These are phyloP conservation scores for Cytospora leucostoma DNA, from an alignment of 2,329 filamentous ascomycete species.

Conservation along the genomic window DNA sequence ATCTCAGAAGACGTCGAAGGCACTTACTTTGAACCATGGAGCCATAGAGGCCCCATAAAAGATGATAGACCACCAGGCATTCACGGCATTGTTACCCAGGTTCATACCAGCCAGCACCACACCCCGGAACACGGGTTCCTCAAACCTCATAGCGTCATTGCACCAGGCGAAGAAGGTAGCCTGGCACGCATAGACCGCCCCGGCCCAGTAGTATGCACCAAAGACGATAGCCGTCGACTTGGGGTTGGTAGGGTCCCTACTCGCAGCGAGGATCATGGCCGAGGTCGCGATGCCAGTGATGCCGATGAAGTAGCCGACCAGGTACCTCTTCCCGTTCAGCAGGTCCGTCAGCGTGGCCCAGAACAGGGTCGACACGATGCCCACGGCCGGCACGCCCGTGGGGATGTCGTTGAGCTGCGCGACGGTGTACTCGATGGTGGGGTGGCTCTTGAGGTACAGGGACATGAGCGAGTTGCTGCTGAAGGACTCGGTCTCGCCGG, in stretches of 20 bases:
- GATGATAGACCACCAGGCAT: constrained; percentile 72
- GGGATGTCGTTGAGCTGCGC: constrained; percentile 59
- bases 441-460: constrained; percentile 53
- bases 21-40: constrained; percentile 63
- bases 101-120: constrained; percentile 75
- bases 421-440: constrained; percentile 45
- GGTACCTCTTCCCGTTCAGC: constrained; percentile 61
- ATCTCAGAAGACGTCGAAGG: not conserved
- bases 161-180: constrained; percentile 77
- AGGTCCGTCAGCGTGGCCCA: constrained; percentile 71
- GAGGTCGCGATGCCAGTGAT: constrained; percentile 64
- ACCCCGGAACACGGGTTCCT: constrained; percentile 63
- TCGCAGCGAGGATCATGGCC: constrained; percentile 60
- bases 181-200: constrained; percentile 70
- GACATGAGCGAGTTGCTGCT: constrained; percentile 61
- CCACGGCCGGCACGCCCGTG: constrained; percentile 56
- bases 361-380: constrained; percentile 64
- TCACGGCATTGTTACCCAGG: constrained; percentile 65
- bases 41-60: constrained; percentile 70
- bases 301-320: constrained; percentile 68
- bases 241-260: constrained; percentile 41
- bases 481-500: constrained; percentile 72
- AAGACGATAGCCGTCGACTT: constrained; percentile 57
- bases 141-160: constrained; percentile 67
- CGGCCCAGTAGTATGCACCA: constrained; percentile 70